These are phyloP conservation scores for Miscanthus sacchariflorus DNA, from an alignment of 202 grass and related monocot species.

Conservation along the genomic window DNA sequence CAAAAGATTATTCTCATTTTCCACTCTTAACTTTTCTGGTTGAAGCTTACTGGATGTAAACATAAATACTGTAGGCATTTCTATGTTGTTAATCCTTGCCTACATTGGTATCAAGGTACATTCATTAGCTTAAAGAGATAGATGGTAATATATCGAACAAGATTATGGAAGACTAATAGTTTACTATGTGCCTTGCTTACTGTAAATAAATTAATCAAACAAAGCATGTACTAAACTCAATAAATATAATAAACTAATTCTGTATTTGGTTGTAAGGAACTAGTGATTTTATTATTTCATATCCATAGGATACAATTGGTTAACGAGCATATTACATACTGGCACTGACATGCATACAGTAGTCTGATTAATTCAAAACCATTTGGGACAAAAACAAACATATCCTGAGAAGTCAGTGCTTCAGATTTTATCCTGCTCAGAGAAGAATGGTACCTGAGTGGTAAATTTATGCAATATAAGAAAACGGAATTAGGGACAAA, in stretches of 20 bases:
- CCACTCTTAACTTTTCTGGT: not conserved
- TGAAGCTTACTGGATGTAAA: constrained; percentile 28
- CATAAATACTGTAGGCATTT: constrained; percentile 10
- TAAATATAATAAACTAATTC: constrained; percentile 6
- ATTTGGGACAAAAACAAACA: too few relatives aligned
- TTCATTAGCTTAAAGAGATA: not conserved
- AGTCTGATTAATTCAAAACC: too few relatives aligned
- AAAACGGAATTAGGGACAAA: not conserved
- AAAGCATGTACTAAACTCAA: not conserved
- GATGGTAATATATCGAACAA: not conserved
- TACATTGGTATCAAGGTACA: constrained; percentile 11
- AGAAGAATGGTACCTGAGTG: not conserved
- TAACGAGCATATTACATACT: not conserved
- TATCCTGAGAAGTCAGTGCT: too few relatives aligned
- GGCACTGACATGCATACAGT: too few relatives aligned
- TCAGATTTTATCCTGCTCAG: too few relatives aligned
- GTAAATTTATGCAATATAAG: not conserved
- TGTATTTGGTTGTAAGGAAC: not conserved
- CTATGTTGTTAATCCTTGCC: constrained; percentile 16
- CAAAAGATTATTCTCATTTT: not conserved
- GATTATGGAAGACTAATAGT: constrained; percentile 7
- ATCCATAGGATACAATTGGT: not conserved
- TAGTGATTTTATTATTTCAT: constrained; percentile 13
- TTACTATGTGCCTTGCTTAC: not conserved
- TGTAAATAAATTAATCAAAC: not conserved